Conservation (phyloP, 805 yeast genomes). For the Brettanomyces sp. region DNA sequence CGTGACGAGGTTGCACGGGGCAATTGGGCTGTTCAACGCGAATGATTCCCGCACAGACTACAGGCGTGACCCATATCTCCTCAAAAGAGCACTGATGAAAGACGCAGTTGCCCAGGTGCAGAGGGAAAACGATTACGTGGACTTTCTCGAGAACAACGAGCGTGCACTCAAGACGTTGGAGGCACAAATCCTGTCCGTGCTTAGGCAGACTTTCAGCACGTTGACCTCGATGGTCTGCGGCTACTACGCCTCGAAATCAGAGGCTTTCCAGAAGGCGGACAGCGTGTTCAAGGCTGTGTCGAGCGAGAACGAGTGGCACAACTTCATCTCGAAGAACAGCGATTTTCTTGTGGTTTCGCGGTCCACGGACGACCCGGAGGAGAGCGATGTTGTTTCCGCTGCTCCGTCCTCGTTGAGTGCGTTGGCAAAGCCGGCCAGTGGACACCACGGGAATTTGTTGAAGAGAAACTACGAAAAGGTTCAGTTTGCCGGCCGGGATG, state of each 20-base stretch:
- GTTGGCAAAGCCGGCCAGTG: conserved; percentile 3
- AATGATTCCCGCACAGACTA: conserved; percentile 22
- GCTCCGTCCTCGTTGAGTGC: conserved; percentile 7
- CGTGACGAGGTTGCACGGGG: conserved; percentile 11
- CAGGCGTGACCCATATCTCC: conserved; percentile 37
- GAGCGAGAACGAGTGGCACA: conserved; percentile 35
- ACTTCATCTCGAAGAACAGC: conserved; percentile 26
- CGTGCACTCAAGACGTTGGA: conserved; percentile 31
- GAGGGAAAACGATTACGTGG: conserved; percentile 37
- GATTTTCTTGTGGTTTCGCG: conserved; percentile 23
- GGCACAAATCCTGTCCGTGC: conserved; percentile 30
- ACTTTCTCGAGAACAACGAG: conserved; percentile 34
- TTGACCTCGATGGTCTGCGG: conserved; percentile 21
- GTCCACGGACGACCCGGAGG: background rate
- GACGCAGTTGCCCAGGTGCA: conserved; percentile 32
- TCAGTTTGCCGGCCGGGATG: conserved; percentile 30
- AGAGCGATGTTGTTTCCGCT: conserved; percentile 6
- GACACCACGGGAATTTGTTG: conserved; percentile 7
- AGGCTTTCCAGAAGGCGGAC: conserved; percentile 22
- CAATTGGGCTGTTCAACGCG: conserved; percentile 14
- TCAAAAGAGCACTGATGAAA: conserved; percentile 28
- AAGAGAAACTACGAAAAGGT: conserved; percentile 30
- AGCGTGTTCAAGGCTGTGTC: conserved; percentile 26
- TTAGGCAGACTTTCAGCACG: conserved; percentile 29
- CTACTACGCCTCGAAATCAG: conserved; percentile 21